Evolutionary conservation across 805 yeast species (phyloP).

Genomic region (Priceomyces melissophilus): DNA sequence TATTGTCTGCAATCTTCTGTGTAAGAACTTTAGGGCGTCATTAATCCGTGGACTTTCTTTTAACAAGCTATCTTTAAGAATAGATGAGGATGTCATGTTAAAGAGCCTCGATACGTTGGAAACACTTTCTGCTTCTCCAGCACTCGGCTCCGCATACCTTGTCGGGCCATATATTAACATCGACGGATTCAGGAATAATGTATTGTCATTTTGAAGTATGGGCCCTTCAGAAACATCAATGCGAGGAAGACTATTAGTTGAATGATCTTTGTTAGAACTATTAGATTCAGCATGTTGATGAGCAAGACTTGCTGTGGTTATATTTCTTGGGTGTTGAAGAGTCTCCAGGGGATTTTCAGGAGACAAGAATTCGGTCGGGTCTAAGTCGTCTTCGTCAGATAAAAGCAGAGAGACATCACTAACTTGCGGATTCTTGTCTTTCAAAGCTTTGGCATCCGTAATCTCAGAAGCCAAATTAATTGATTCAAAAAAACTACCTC

Average conservation of each 20-base stretch:
- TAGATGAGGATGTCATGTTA: too few relatives aligned
- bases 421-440: background rate
- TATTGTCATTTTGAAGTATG: too few relatives aligned
- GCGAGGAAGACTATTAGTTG: background rate
- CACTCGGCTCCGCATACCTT: too few relatives aligned
- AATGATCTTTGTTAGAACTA: constrained; percentile 4
- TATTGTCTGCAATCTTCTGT: constrained; percentile 9
- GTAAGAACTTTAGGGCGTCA: constrained; percentile 14
- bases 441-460: background rate
- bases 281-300: constrained; percentile 5
- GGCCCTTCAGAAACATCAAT: background rate
- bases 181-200: too few relatives aligned
- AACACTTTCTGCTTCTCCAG: too few relatives aligned
- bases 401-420: constrained; percentile 7
- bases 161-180: too few relatives aligned
- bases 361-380: constrained; percentile 22
- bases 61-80: background rate
- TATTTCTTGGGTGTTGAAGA: background rate
- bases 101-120: too few relatives aligned
- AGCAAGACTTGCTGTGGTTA: background rate
- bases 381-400: constrained; percentile 16
- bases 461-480: constrained; percentile 6
- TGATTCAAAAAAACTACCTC: constrained; percentile 8
- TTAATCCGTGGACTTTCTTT: constrained; percentile 2
- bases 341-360: constrained; percentile 11